Base-by-base conservation (phyloP, 192 early-diverging fungal species). In the Backusella macrospora region DNA sequence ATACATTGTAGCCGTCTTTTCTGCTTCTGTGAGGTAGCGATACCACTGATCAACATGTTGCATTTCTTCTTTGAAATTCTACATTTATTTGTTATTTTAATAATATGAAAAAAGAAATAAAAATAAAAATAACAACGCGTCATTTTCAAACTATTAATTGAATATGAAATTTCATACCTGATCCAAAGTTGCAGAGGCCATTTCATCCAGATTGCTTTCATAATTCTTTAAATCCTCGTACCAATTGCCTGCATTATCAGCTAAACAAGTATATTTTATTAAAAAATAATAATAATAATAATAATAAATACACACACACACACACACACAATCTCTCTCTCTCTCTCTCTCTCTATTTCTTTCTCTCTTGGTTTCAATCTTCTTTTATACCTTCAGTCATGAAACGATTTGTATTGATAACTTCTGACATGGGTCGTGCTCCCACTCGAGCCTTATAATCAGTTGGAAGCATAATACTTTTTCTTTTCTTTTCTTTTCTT, bases 11-110 rank as follows among this genome's bases (percentile, higher is more conserved):
- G 95, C 90, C 5, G 96, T 98, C 23, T 95, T 85, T 82, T 99
- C 97, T 38, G 94, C 90, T 75, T 98, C 95, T 5, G 90, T 88
- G 66, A 98, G 85, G 16, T 96, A 93, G 2, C 88, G 85, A 84
- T 98, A 98, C 97, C 97, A 99, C 74, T 98, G 92, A 79, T 99
- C 96, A 46, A 99, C 95, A 63, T 95, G 93, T 63, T 90, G 87
- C 44, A 98, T 88, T 79, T 97, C 96, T 65, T 97, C 96, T 66
- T 94, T 90, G 77, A 95, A 97, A 74, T 89, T 89, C 65, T 66
- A 43, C 5, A 8, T 21, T 40, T n/a, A n/a, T n/a, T n/a, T n/a
- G n/a, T n/a, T n/a, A n/a, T n/a, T n/a, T n/a, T n/a, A n/a, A n/a
- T n/a, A n/a, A n/a, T n/a, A n/a, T n/a, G n/a, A n/a, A n/a, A n/a